Percentiles rank a stretch among this genome's conserved stretches.
These are phyloP conservation scores for Actinomucor elegans DNA, from an alignment of 371 early-diverging fungal species.

Conservation along the genomic window DNA sequence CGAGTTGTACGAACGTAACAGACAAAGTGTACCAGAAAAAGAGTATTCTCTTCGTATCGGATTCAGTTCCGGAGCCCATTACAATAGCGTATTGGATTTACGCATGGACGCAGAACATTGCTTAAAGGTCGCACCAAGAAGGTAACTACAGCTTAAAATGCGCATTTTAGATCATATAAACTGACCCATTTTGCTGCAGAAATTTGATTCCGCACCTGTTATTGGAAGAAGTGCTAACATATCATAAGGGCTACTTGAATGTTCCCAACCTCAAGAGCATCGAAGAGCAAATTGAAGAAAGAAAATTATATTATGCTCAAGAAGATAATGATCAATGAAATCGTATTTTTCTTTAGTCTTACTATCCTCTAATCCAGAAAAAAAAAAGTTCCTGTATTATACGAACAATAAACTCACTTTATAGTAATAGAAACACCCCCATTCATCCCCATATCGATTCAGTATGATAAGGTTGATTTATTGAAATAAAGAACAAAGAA, in stretches of 20 bases:
- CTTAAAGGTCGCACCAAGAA: conserved; percentile 79
- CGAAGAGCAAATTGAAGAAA: conserved; percentile 48
- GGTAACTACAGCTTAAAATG: conserved; percentile 24
- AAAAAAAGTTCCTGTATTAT: background rate
- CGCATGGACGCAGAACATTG: conserved; percentile 88
- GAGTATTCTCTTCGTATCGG: conserved; percentile 91
- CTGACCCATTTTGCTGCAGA: conserved; percentile 7
- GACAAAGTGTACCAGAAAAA: conserved; percentile 45
- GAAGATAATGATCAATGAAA: conserved; percentile 35
- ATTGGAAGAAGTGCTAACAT: conserved; percentile 43
- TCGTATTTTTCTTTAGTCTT: no score
- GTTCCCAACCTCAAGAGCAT: conserved; percentile 46
- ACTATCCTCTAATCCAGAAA: no score
- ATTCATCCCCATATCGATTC: background rate
- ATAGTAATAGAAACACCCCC: background rate
- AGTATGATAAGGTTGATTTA: background rate
- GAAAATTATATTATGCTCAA: conserved; percentile 47
- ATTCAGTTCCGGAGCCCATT: conserved; percentile 92
- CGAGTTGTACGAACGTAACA: conserved; percentile 92
- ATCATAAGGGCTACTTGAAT: conserved; percentile 44
- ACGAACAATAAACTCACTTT: background rate
- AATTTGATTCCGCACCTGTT: conserved; percentile 47
- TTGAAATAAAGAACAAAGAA: background rate
- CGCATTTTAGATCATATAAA: background rate
- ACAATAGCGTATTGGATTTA: conserved; percentile 85